A percentile compares a stretch with the other conserved stretches of the same genome.
These are phyloP conservation scores for Aegilops sharonensis DNA, from an alignment of 176 grass and related monocot species.

Conservation along the genomic window DNA sequence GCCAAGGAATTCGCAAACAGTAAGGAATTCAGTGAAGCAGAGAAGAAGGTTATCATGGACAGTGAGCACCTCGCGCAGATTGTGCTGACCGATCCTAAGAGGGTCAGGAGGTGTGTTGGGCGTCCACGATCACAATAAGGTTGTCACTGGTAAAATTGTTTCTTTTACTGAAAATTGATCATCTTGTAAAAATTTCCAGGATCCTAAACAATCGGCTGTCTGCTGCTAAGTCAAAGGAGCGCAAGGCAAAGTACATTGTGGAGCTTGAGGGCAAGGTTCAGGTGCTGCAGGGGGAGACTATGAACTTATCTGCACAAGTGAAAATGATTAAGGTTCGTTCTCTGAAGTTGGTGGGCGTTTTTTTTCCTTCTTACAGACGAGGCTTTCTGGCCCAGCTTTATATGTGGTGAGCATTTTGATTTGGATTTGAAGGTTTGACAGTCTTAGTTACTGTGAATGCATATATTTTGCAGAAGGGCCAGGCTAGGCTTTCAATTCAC, in stretches of 20 bases:
- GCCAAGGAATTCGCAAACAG: slow-evolving; percentile 33
- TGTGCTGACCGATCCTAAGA: slow-evolving; percentile 66
- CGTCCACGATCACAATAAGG: background rate
- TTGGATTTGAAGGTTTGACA: background rate
- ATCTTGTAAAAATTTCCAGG: slow-evolving; percentile 38
- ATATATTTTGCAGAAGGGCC: slow-evolving; percentile 49
- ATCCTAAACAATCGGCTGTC: slow-evolving; percentile 77
- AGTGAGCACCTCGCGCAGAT: slow-evolving; percentile 67
- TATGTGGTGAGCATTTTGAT: background rate
- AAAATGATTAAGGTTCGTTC: slow-evolving; percentile 51
- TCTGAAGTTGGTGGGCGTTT: background rate
- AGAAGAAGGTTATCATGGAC: slow-evolving; percentile 78
- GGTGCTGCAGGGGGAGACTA: slow-evolving; percentile 64
- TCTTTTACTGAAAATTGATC: slow-evolving; percentile 3
- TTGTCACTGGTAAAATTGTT: background rate
- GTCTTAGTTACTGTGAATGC: background rate
- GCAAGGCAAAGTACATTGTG: slow-evolving; percentile 65
- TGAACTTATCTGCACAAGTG: slow-evolving; percentile 56
- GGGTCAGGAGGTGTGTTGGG: slow-evolving; percentile 69
- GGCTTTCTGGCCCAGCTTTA: background rate
- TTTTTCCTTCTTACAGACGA: background rate
- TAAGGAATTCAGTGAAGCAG: slow-evolving; percentile 58
- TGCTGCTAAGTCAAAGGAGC: slow-evolving; percentile 84
- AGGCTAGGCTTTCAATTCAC: slow-evolving; percentile 36
- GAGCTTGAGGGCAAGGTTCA: slow-evolving; percentile 79